Base-by-base conservation (phyloP, 2,329 filamentous ascomycete species). In the Pseudovirgaria hyperparasitica region DNA sequence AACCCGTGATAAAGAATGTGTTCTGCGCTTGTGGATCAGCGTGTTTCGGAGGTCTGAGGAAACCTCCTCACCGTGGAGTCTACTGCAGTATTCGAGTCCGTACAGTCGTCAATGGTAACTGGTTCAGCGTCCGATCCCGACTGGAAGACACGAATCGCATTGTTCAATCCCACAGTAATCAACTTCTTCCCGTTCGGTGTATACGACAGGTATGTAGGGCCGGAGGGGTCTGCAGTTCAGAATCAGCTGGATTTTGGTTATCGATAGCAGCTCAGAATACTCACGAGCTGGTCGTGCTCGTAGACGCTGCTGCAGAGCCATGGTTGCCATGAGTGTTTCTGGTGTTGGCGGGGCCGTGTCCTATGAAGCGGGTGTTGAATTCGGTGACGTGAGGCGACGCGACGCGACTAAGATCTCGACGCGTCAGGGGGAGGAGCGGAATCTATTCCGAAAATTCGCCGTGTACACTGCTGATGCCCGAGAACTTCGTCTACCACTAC, bases 41-140 rank as follows among this genome's bases (percentile, higher is more conserved):
- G 10, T 4, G 9, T 24, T 6, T 16, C n/a, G 4, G 14, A 12
- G 5, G 5, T 10, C 19, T 16, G 11, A 12, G 11, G 13, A 13
- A 25, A 18, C 22, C 6, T 12, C 48, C 60, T 18, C 57, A 74
- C 70, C 19, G 73, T 72, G 12, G 84, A 74, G 16, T 74, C 79
- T 13, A 96, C 72, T 17, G 78, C 75, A 12, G 81, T 66, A 47
- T 93, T 92, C 38, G 82, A 78, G 41, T 94, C 87, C 34, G 80
- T 79, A 29, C 79, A 84, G 37, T 94, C 84, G 50, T 96, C 87
- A 30, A 98, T 78, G 31, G 87, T 93, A 32, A 72, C 75, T 7
- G 92, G 90, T 52, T 98, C 90, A 42, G 85, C 86, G 58, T 92
- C 81, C 20, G 80, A 90, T 33, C 82, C 84, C 9, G 86, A 90